These are phyloP conservation scores for Colletotrichum trifolii DNA, from an alignment of 2,329 filamentous ascomycete species.

Conservation along the genomic window DNA sequence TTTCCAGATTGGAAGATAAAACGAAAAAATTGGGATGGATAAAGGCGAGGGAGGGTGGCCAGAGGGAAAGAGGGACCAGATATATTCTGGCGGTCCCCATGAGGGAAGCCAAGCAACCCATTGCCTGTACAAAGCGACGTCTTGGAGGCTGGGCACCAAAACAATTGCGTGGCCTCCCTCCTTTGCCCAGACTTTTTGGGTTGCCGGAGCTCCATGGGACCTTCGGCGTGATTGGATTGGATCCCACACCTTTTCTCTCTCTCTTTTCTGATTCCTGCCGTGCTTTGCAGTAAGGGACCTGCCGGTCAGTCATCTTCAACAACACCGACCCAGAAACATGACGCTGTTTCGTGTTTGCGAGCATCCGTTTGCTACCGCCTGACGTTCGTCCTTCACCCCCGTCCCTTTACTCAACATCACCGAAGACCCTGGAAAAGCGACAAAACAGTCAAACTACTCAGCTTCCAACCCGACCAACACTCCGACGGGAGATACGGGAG, in stretches of 20 bases:
- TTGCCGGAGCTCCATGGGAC: constrained; percentile 15
- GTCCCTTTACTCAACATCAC: too few relatives aligned
- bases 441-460: not conserved
- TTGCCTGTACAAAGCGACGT: constrained; percentile 24
- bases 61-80: constrained; percentile 19
- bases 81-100: constrained; percentile 25
- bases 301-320: too few relatives aligned
- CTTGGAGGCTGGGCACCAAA: constrained; percentile 34
- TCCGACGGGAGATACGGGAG: too few relatives aligned
- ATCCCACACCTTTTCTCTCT: not conserved
- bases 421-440: too few relatives aligned
- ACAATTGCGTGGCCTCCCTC: constrained; percentile 32
- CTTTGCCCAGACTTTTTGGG: constrained; percentile 7
- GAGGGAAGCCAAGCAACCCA: constrained; percentile 29
- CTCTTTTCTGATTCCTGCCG: not conserved
- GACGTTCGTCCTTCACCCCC: too few relatives aligned
- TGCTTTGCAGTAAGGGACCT: too few relatives aligned
- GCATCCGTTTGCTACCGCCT: too few relatives aligned
- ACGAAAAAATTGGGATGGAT: constrained; percentile 8
- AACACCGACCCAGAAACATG: too few relatives aligned
- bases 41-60: not conserved
- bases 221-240: not conserved
- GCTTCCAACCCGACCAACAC: not conserved
- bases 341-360: not conserved
- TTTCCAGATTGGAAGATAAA: not conserved